Conservation (phyloP, 2,329 filamentous ascomycete genomes). For the Fusarium sp. region DNA sequence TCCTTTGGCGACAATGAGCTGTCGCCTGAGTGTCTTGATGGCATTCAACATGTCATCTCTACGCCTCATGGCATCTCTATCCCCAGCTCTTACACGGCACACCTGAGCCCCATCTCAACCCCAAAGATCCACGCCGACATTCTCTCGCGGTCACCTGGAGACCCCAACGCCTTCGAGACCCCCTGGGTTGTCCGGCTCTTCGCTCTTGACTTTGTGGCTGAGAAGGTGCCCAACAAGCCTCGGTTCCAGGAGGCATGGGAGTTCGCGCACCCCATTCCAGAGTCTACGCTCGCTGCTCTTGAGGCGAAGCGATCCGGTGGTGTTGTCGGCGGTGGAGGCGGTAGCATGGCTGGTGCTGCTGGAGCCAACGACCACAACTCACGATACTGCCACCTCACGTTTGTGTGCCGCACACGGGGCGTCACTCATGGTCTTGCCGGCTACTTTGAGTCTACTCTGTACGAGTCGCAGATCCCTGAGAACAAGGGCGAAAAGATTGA, state of each 20-base stretch:
- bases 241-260: conserved; percentile 84
- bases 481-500: conserved; percentile 72
- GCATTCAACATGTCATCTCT: conserved; percentile 89
- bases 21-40: conserved; percentile 95
- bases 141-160: conserved; percentile 68
- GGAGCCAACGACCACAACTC: conserved; percentile 93
- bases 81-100: conserved; percentile 91
- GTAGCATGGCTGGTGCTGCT: conserved; percentile 79
- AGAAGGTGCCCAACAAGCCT: conserved; percentile 66
- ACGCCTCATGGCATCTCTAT: conserved; percentile 89
- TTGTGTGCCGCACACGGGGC: conserved; percentile 81
- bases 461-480: conserved; percentile 64
- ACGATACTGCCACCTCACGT: conserved; percentile 81
- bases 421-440: conserved; percentile 92
- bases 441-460: conserved; percentile 97
- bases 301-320: conserved; percentile 72
- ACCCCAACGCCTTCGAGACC: conserved; percentile 83
- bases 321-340: conserved; percentile 74
- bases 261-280: conserved; percentile 80
- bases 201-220: conserved; percentile 86
- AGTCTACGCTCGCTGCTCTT: conserved; percentile 65
- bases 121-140: conserved; percentile 89
- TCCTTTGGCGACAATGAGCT: conserved; percentile 98
- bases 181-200: conserved; percentile 96
- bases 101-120: conserved; percentile 90